Base-by-base conservation (phyloP, 257 asterid genomes). In the Anisodus tanguticus region DNA sequence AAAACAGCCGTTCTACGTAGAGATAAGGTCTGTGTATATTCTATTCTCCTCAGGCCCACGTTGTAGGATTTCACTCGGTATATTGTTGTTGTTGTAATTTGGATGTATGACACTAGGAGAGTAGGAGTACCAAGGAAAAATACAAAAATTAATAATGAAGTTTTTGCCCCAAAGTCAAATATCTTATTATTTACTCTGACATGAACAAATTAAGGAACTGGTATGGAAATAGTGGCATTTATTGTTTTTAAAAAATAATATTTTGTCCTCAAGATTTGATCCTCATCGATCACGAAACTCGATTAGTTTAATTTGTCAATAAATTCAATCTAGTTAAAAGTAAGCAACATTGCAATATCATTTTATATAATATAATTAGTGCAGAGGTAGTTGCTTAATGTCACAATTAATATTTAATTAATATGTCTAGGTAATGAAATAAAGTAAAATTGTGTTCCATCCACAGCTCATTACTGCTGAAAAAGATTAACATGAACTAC, bases 201-300 rank as follows among this genome's bases (percentile, higher is more conserved):
- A 10, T 72, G 9, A 72, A 45, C 9, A 31, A 31, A 31, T 31
- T 31, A 74, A 47, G 19, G 43, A 41, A 16, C 37, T 31, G 1
- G 35, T 31, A 31, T 31, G 35, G 2, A 31, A 19, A 47, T 10
- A 47, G 60, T 12, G 6, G 41, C 22, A 74, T 49, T 47, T 5
- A 49, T 5, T 22, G 22, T 74, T 12, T 45, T 31, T 31, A 31
- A 67, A 67, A 35, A 49, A 22, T 74, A 49, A 22, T 47, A 10
- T 49, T 74, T 74, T 49, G 19, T 74, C 80, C 62, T 49, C 43
- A 47, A 49, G 43, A 74, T 49, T 74, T 49, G 80, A 74, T 74
- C 80, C 26, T 31, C 35, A 31, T 31, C 35, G 2, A 31, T 31
- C 35, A 31, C 35, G 35, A 31, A 1, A 31, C 35, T 31, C 1